Percentiles rank a stretch among this genome's conserved stretches.
Conservation (phyloP, 768 basidiomycete genomes). For the Xerocomellus chrysenteron region DNA sequence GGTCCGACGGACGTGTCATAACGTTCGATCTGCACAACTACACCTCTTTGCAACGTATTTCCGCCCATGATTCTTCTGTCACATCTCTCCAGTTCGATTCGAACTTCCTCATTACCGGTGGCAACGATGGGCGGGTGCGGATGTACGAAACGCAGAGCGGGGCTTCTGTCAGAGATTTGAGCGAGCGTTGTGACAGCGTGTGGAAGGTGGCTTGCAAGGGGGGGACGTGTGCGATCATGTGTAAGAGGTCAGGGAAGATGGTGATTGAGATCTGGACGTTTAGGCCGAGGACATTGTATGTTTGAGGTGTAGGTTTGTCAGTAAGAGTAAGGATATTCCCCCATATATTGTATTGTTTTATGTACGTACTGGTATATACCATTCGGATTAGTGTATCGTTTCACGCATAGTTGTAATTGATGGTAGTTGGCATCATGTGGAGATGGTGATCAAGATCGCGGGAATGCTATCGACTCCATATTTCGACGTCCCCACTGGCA, state of each 20-base stretch:
- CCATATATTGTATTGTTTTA: constrained; percentile 11
- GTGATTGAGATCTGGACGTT: constrained; percentile 88
- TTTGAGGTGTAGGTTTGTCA: constrained; percentile 10
- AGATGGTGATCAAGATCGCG: too few relatives aligned
- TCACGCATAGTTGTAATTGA: background rate
- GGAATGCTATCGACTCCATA: background rate
- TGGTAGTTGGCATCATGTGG: background rate
- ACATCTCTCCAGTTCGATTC: constrained; percentile 87
- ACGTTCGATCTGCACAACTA: constrained; percentile 56
- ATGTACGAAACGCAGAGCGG: constrained; percentile 71
- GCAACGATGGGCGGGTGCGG: constrained; percentile 81
- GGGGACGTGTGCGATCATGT: constrained; percentile 77
- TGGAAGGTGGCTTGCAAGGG: constrained; percentile 83
- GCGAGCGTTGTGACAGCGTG: constrained; percentile 73
- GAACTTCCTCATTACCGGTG: constrained; percentile 78
- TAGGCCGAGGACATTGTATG: constrained; percentile 37
- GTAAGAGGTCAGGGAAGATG: constrained; percentile 76
- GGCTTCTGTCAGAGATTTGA: constrained; percentile 69
- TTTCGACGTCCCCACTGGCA: background rate
- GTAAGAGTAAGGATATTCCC: background rate
- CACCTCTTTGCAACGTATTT: constrained; percentile 58
- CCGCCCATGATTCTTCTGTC: constrained; percentile 86
- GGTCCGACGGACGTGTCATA: constrained; percentile 85
- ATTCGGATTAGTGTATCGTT: background rate
- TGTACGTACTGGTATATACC: constrained; percentile 4